These are phyloP conservation scores for Aaosphaeria pasadenensis DNA, from an alignment of 2,329 filamentous ascomycete genomes.

Conservation along the genomic window DNA sequence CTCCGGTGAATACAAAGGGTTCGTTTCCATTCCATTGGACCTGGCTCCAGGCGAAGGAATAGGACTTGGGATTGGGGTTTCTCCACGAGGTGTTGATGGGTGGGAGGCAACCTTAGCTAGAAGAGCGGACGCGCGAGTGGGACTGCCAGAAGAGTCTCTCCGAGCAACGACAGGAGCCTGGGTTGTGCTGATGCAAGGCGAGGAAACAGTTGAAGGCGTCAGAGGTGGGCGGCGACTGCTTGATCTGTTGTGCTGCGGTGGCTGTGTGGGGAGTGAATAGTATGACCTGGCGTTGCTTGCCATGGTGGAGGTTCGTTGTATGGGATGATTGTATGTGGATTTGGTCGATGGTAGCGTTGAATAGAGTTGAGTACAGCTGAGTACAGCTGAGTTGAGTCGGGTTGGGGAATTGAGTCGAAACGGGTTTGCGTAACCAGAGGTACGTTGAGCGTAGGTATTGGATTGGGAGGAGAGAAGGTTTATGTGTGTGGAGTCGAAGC, in stretches of 20 bases:
- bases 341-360: too few relatives aligned
- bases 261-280: constrained; percentile 36
- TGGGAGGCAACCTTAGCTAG: constrained; percentile 45
- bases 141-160: constrained; percentile 40
- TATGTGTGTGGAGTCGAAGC: background rate
- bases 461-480: constrained; percentile 2
- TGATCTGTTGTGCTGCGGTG: constrained; percentile 31
- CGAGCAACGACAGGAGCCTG: constrained; percentile 38
- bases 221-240: constrained; percentile 42
- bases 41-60: constrained; percentile 25
- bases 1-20: constrained; percentile 22
- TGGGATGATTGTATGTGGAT: constrained; percentile 1
- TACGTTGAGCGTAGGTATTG: background rate
- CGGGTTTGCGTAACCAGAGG: too few relatives aligned
- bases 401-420: too few relatives aligned
- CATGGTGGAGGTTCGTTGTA: constrained; percentile 23
- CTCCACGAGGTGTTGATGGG: constrained; percentile 36
- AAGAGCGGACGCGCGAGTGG: constrained; percentile 40
- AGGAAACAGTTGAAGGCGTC: constrained; percentile 45
- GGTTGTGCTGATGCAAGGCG: constrained; percentile 40
- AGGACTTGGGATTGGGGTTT: constrained; percentile 29
- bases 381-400: too few relatives aligned
- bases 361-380: too few relatives aligned
- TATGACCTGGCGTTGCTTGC: constrained; percentile 34
- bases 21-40: constrained; percentile 20